phyloP scores from a whole-genome alignment of 805 yeast genomes.

The Candida ulmi region DNA sequence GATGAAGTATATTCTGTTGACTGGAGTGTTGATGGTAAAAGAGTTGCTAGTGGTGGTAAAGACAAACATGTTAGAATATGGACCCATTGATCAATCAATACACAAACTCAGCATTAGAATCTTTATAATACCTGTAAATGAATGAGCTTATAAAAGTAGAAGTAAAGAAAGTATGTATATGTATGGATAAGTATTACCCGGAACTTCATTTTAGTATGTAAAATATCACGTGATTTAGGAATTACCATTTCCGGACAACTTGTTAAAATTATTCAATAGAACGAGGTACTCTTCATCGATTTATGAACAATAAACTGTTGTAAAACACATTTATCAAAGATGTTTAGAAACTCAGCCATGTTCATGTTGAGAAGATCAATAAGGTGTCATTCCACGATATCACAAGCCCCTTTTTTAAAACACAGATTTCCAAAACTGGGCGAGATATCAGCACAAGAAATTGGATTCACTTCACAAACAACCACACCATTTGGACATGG shows the following conservation, averaged over 20 bases:
- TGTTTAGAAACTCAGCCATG: background rate
- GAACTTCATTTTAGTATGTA: no score
- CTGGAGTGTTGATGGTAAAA: constrained; percentile 93
- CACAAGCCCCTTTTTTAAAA: constrained; percentile 1
- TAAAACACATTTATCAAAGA: background rate
- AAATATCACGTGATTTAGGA: no score
- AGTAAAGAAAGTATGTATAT: no score
- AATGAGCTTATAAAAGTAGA: no score
- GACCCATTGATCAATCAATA: constrained; percentile 67
- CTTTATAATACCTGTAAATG: no score
- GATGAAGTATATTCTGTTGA: constrained; percentile 97
- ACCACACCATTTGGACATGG: constrained; percentile 21
- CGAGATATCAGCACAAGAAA: constrained; percentile 26
- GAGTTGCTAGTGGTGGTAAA: constrained; percentile 97
- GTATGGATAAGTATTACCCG: no score
- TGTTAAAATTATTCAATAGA: no score
- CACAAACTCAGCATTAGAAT: no score
- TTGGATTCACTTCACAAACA: constrained; percentile 17
- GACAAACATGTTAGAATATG: constrained; percentile 92
- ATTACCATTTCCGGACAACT: no score
- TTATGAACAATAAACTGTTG: no score
- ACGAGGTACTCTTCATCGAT: no score
- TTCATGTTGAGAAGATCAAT: constrained; percentile 1
- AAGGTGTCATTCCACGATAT: constrained; percentile 10
- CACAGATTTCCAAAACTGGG: constrained; percentile 23